Evolutionary conservation across 163 green algal species (phyloP).

Genomic region (Picocystis sp.): DNA sequence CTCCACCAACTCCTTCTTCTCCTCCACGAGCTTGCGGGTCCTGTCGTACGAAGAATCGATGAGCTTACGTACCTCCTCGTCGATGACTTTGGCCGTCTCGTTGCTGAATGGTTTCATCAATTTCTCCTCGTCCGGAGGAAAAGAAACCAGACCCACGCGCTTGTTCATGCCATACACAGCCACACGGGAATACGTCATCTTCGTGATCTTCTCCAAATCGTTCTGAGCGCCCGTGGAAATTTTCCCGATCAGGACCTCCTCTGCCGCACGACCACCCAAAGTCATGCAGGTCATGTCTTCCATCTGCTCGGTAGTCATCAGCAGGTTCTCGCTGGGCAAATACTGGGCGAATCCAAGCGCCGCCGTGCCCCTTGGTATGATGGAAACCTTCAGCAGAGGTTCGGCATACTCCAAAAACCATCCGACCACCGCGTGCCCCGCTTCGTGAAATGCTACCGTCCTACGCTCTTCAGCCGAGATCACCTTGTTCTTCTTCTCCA

Average conservation of each 20-base stretch:
- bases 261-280: conserved; percentile 79
- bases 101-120: conserved; percentile 94
- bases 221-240: conserved; percentile 97
- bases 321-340: conserved; percentile 93
- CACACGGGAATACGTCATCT: conserved; percentile 83
- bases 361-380: conserved; percentile 82
- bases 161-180: conserved; percentile 87
- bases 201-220: conserved; percentile 93
- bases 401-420: conserved; percentile 96
- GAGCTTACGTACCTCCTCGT: conserved; percentile 66
- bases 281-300: conserved; percentile 90
- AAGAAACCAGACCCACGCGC: conserved; percentile 83
- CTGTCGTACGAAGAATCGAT: conserved; percentile 2
- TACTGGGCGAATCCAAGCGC: conserved; percentile 98
- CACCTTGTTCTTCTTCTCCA: conserved; percentile 93
- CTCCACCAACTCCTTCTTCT: conserved; percentile 68
- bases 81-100: conserved; percentile 85
- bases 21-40: conserved; percentile 25
- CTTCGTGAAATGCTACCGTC: conserved; percentile 95
- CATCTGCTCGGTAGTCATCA: conserved; percentile 91
- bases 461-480: conserved; percentile 68
- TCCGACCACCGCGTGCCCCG: conserved; percentile 86
- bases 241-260: conserved; percentile 90
- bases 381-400: conserved; percentile 96
- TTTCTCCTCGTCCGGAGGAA: conserved; percentile 59